Percentiles rank a stretch among this genome's conserved stretches.
phyloP scores from a whole-genome alignment of 177 flowering plant species.

The Tripterygium wilfordii region DNA sequence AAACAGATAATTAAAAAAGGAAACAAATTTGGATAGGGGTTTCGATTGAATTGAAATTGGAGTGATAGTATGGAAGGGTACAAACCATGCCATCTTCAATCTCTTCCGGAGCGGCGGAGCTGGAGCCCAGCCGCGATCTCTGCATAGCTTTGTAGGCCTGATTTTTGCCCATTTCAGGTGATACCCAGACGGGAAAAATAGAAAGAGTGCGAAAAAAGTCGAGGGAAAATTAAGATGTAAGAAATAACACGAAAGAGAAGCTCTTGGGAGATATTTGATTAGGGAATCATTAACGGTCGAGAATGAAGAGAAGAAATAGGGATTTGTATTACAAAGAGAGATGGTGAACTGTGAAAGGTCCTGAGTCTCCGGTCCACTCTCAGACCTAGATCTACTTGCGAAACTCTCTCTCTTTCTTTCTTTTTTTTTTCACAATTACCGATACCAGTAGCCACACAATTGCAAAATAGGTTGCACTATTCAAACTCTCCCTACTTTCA shows the following conservation, averaged over 20 bases:
- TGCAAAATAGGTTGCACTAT: no score
- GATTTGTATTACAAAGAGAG: slow-evolving; percentile 1
- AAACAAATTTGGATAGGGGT: not conserved
- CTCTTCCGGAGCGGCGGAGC: slow-evolving; percentile 79
- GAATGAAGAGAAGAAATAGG: slow-evolving; percentile 9
- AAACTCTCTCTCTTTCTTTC: no score
- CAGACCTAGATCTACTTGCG: no score
- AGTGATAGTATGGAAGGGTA: slow-evolving; percentile 71
- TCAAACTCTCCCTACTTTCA: no score
- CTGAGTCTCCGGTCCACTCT: no score
- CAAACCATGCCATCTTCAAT: slow-evolving; percentile 98
- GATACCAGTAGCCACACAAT: no score
- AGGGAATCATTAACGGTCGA: slow-evolving; percentile 16
- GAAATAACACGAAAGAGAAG: slow-evolving; percentile 1
- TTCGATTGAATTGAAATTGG: not conserved
- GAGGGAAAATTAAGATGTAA: slow-evolving; percentile 2
- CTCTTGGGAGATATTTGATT: slow-evolving; percentile 1
- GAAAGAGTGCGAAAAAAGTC: not conserved
- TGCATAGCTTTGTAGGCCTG: slow-evolving; percentile 99
- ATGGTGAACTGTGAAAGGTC: not conserved
- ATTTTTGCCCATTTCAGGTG: slow-evolving; percentile 80
- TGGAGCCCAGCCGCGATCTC: slow-evolving; percentile 73
- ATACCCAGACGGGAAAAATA: slow-evolving; percentile 16
- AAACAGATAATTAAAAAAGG: not conserved
- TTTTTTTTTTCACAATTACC: no score